These are phyloP conservation scores for Calendula officinalis DNA, from an alignment of 129 eudicot species.

Conservation along the genomic window DNA sequence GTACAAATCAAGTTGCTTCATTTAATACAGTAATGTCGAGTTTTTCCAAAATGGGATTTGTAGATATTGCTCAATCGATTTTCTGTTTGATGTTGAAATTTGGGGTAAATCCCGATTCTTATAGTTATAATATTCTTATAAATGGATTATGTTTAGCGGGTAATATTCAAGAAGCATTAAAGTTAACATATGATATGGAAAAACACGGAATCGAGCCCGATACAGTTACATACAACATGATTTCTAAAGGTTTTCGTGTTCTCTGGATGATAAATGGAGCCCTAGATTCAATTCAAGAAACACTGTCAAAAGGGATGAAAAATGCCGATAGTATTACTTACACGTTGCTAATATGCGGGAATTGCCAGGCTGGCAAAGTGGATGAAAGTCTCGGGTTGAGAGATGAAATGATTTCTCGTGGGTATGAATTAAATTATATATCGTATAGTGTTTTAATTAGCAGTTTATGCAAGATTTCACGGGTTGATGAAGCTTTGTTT, in stretches of 20 bases:
- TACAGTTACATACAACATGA: constrained; percentile 65
- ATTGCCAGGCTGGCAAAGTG: constrained; percentile 62
- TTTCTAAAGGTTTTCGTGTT: constrained; percentile 69
- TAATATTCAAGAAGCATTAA: constrained; percentile 78
- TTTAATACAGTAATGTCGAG: constrained; percentile 71
- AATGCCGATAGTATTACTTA: constrained; percentile 51
- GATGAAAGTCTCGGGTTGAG: constrained; percentile 55
- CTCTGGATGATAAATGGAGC: constrained; percentile 60
- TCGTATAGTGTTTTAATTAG: constrained; percentile 61
- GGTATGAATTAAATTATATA: constrained; percentile 42
- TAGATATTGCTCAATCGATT: constrained; percentile 68
- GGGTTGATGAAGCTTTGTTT: constrained; percentile 49
- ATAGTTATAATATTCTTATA: constrained; percentile 86
- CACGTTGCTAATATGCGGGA: constrained; percentile 62
- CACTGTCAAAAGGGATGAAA: constrained; percentile 45
- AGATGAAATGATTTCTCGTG: constrained; percentile 66
- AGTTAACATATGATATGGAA: constrained; percentile 65
- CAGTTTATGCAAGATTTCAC: constrained; percentile 68
- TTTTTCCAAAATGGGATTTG: constrained; percentile 61
- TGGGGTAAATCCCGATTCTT: constrained; percentile 75
- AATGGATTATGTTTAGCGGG: constrained; percentile 80
- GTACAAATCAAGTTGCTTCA: constrained; percentile 45
- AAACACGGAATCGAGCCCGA: constrained; percentile 67
- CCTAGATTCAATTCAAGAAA: constrained; percentile 35
- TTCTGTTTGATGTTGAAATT: constrained; percentile 75